These are phyloP conservation scores for Capsella rubella DNA, from an alignment of 441 rosid species.

Conservation along the genomic window DNA sequence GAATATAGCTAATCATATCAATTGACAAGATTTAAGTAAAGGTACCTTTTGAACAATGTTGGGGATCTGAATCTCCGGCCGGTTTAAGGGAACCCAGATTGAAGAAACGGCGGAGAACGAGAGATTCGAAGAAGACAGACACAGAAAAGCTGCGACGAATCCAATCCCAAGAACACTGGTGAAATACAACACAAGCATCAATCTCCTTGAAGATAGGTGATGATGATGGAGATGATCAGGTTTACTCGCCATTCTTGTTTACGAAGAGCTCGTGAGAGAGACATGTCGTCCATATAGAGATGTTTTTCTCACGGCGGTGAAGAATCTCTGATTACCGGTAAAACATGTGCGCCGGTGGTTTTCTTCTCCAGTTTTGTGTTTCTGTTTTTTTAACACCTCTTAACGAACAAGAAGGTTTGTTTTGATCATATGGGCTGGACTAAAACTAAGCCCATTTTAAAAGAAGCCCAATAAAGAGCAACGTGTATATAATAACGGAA, in stretches of 20 bases:
- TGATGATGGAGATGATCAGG: conserved; percentile 16
- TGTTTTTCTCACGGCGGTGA: conserved; percentile 21
- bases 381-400: background rate
- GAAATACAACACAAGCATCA: conserved; percentile 48
- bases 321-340: conserved; percentile 30
- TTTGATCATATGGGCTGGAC: background rate
- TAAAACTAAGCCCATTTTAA: background rate
- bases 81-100: conserved; percentile 48
- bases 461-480: background rate
- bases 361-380: conserved; percentile 24
- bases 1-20: background rate
- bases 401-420: background rate
- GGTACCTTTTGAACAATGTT: conserved; percentile 39
- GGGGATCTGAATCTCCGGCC: conserved; percentile 42
- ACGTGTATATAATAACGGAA: too few species aligned
- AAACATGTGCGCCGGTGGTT: conserved; percentile 77
- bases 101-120: conserved; percentile 49
- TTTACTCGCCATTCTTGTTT: conserved; percentile 50
- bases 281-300: conserved; percentile 28
- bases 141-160: conserved; percentile 51
- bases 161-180: conserved; percentile 51
- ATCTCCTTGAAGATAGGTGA: conserved; percentile 40
- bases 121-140: conserved; percentile 56
- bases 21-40: background rate
- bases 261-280: conserved; percentile 1